A percentile compares a stretch with the other conserved stretches of the same genome.
phyloP scores from a whole-genome alignment of 352 stramenopile species.

The Phytophthora cryptogea region DNA sequence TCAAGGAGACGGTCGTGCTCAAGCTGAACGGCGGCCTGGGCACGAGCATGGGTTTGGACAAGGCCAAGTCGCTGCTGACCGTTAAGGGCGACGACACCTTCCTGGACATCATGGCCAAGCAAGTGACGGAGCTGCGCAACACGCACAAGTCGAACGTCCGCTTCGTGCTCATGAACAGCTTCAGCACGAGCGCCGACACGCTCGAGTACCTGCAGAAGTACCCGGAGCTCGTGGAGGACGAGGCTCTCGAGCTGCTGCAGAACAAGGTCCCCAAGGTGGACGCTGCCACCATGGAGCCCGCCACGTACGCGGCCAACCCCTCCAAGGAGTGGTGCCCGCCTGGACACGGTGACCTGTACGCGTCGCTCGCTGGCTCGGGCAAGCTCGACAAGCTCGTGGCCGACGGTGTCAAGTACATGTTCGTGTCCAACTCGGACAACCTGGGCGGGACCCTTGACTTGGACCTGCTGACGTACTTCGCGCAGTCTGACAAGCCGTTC shows the following conservation, averaged over 20 bases:
- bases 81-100: constrained; percentile 96
- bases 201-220: constrained; percentile 90
- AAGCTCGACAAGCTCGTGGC: constrained; percentile 87
- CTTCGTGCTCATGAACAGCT: constrained; percentile 92
- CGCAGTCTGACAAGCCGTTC: constrained; percentile 88
- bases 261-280: constrained; percentile 98
- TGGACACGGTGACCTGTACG: constrained; percentile 86
- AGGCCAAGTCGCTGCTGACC: constrained; percentile 94
- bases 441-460: constrained; percentile 82
- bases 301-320: constrained; percentile 57
- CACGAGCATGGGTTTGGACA: constrained; percentile 94
- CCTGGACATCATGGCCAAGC: constrained; percentile 89
- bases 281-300: constrained; percentile 81
- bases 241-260: constrained; percentile 97
- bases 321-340: constrained; percentile 89
- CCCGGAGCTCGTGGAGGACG: constrained; percentile 91
- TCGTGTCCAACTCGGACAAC: constrained; percentile 91
- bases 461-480: constrained; percentile 89
- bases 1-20: constrained; percentile 88
- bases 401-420: constrained; percentile 91
- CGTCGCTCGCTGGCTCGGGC: constrained; percentile 80
- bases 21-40: constrained; percentile 89
- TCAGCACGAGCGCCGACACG: constrained; percentile 86
- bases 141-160: constrained; percentile 93
- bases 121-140: constrained; percentile 94